Evolutionary conservation across 108 stramenopile genomes (phyloP).

Genomic region (Nitzschia inconspicua): DNA sequence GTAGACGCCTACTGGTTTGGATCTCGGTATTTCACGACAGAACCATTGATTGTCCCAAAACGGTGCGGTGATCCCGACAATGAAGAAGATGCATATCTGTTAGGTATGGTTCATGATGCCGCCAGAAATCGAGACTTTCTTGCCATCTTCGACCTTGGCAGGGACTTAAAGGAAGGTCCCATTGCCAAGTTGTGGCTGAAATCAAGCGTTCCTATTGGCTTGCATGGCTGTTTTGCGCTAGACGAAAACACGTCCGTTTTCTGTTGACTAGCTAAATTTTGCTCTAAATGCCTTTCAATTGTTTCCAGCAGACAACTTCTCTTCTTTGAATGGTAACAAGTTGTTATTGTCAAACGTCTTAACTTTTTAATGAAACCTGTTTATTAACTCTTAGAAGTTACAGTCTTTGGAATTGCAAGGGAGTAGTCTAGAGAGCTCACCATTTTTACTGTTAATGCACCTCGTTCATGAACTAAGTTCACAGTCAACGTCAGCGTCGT

Average conservation of each 20-base stretch:
- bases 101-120: constrained; percentile 53
- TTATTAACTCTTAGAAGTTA: no score
- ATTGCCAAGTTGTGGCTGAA: constrained; percentile 45
- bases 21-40: constrained; percentile 37
- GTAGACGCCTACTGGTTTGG: constrained; percentile 61
- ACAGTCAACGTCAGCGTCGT: no score
- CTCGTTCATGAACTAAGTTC: no score
- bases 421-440: no score
- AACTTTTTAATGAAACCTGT: no score
- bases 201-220: constrained; percentile 44
- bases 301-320: no score
- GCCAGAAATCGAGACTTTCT: constrained; percentile 31
- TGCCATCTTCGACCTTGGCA: constrained; percentile 50
- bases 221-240: constrained; percentile 54
- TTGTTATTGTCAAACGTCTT: no score
- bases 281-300: no score
- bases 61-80: constrained; percentile 26
- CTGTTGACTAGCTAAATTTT: no score
- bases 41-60: constrained; percentile 55
- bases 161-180: constrained; percentile 47
- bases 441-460: no score
- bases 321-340: no score
- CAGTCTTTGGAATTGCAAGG: no score
- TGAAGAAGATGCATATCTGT: constrained; percentile 45
- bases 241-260: constrained; percentile 9